phyloP scores from a whole-genome alignment of 2,329 filamentous ascomycete genomes.

The Curvularia sp. region DNA sequence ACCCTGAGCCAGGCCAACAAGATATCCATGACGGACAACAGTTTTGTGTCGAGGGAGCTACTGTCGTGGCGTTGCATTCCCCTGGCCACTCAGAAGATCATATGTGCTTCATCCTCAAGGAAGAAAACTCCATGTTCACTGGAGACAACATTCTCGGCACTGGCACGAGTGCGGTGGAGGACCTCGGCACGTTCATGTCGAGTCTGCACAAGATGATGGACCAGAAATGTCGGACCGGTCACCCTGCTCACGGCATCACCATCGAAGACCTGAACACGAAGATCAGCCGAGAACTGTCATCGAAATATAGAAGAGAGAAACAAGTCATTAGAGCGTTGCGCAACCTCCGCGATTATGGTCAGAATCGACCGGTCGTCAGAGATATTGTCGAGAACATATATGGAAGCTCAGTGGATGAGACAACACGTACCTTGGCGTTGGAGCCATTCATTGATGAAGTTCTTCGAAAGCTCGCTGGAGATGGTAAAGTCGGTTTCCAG shows the following conservation, averaged over 20 bases:
- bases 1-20: slow-evolving; percentile 39
- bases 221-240: slow-evolving; percentile 51
- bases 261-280: slow-evolving; percentile 52
- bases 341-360: slow-evolving; percentile 23
- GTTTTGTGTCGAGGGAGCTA: slow-evolving; percentile 53
- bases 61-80: slow-evolving; percentile 46
- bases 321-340: slow-evolving; percentile 51
- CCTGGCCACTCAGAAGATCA: slow-evolving; percentile 48
- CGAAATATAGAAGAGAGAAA: slow-evolving; percentile 53
- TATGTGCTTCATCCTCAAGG: slow-evolving; percentile 48
- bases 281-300: slow-evolving; percentile 48
- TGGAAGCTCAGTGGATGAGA: slow-evolving; percentile 50
- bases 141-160: slow-evolving; percentile 52
- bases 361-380: slow-evolving; percentile 50
- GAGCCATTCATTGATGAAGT: slow-evolving; percentile 73
- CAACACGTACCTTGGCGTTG: slow-evolving; percentile 68
- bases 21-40: slow-evolving; percentile 50
- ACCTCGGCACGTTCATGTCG: slow-evolving; percentile 51
- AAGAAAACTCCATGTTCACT: slow-evolving; percentile 51
- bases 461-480: slow-evolving; percentile 67
- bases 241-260: slow-evolving; percentile 56
- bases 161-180: slow-evolving; percentile 52
- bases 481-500: slow-evolving; percentile 41
- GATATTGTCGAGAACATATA: slow-evolving; percentile 57
- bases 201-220: slow-evolving; percentile 46